These are phyloP conservation scores for Pythium brassicae DNA, from an alignment of 352 stramenopile species.

Conservation along the genomic window DNA sequence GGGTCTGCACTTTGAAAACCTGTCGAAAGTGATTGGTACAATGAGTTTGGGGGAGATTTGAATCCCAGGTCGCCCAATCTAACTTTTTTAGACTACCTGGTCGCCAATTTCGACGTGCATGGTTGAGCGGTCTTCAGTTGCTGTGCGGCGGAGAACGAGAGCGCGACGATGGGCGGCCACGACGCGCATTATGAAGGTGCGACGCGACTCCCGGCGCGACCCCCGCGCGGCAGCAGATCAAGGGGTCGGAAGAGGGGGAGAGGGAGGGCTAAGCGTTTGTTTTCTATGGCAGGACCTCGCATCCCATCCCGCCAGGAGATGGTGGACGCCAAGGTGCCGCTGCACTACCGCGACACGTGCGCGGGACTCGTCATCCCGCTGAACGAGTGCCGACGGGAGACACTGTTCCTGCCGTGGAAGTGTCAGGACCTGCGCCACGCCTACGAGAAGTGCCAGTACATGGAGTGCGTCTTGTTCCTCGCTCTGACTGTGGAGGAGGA, in stretches of 20 bases:
- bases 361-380: conserved; percentile 93
- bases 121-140: conserved; percentile 7
- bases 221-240: not conserved
- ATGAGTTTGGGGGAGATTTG: too few species aligned
- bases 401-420: conserved; percentile 92
- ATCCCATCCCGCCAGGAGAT: conserved; percentile 89
- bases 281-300: conserved; percentile 41
- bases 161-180: conserved; percentile 48
- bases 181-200: conserved; percentile 66
- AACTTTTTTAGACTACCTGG: too few species aligned
- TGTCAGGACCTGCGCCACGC: conserved; percentile 96
- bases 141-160: conserved; percentile 29
- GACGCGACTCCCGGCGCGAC: not conserved
- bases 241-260: not conserved
- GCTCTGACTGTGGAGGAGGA: not conserved
- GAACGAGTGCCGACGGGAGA: conserved; percentile 94
- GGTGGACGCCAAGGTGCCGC: conserved; percentile 89
- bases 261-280: not conserved
- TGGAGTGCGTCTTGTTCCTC: conserved; percentile 45
- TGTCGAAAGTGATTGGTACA: not conserved
- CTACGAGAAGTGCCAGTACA: conserved; percentile 99
- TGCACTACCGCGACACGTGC: conserved; percentile 95
- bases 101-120: too few species aligned
- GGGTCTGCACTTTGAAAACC: not conserved
- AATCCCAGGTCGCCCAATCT: too few species aligned